These are phyloP conservation scores for Testicularia cyperi DNA, from an alignment of 1,284 basidiomycete species.

Conservation along the genomic window DNA sequence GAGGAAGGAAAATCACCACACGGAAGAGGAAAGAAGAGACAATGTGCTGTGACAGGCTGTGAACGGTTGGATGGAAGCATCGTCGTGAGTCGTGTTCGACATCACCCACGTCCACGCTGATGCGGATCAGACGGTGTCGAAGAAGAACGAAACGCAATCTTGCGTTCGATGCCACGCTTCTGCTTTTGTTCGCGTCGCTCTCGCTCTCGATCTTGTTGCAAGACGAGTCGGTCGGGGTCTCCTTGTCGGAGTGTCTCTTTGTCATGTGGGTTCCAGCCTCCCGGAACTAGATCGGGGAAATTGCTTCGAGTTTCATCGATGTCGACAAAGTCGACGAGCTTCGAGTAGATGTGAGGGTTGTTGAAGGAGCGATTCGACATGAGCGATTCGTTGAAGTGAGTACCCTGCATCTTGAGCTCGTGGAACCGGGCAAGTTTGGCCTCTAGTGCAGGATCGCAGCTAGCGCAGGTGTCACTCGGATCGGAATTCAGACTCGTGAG, in stretches of 20 bases:
- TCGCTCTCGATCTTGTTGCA: neutral
- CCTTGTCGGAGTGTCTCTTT: constrained; percentile 6
- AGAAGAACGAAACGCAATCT: too few species aligned
- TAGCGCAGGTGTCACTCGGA: too few species aligned
- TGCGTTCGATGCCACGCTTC: too few species aligned
- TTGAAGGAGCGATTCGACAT: constrained; percentile 86
- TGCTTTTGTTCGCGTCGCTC: too few species aligned
- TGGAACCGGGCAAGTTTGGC: constrained; percentile 72
- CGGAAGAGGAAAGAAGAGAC: too few species aligned
- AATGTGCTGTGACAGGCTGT: too few species aligned
- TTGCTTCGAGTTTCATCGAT: constrained; percentile 71
- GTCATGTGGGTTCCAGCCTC: constrained; percentile 5
- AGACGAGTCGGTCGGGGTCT: constrained; percentile 3
- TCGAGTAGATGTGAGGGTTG: constrained; percentile 89
- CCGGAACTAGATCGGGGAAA: constrained; percentile 4
- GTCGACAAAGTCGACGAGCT: constrained; percentile 85
- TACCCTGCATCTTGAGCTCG: constrained; percentile 68
- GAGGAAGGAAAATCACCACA: too few species aligned
- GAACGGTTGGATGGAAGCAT: too few species aligned
- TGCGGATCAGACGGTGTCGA: too few species aligned
- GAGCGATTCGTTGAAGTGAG: constrained; percentile 90
- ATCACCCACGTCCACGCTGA: too few species aligned
- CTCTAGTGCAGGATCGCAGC: constrained; percentile 3
- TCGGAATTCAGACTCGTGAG: too few species aligned
- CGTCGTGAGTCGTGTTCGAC: too few species aligned